Percentiles rank a stretch among this genome's conserved stretches.
These are phyloP conservation scores for Kodamaea jinghongensis DNA, from an alignment of 805 yeast species.

Conservation along the genomic window DNA sequence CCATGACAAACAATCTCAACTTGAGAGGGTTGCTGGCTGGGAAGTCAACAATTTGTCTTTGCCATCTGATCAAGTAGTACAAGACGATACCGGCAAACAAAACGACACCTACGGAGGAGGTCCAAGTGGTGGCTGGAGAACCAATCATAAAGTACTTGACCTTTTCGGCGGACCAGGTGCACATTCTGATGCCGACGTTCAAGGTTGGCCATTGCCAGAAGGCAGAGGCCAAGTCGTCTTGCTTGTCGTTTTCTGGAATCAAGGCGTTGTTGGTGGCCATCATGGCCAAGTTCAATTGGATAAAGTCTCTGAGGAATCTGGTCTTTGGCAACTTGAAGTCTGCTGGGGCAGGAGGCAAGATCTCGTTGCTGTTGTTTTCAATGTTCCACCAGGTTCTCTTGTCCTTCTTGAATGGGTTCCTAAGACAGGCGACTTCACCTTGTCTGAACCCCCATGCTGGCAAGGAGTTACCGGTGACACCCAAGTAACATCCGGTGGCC, in stretches of 20 bases:
- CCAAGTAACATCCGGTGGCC: constrained; percentile 76
- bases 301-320: constrained; percentile 70
- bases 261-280: constrained; percentile 83
- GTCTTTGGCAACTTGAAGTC: constrained; percentile 71
- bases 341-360: constrained; percentile 57
- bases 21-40: constrained; percentile 38
- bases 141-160: constrained; percentile 67
- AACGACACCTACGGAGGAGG: constrained; percentile 61
- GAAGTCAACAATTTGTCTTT: constrained; percentile 66
- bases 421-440: constrained; percentile 87
- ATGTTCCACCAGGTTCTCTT: constrained; percentile 89
- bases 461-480: constrained; percentile 74
- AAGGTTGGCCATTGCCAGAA: constrained; percentile 93
- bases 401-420: constrained; percentile 64
- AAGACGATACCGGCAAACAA: constrained; percentile 48
- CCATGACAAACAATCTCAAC: constrained; percentile 55
- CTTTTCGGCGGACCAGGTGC: constrained; percentile 62
- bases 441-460: constrained; percentile 99
- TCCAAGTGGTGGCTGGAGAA: constrained; percentile 68
- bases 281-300: constrained; percentile 78
- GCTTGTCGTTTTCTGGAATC: constrained; percentile 73
- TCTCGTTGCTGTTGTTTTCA: constrained; percentile 62
- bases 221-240: constrained; percentile 64
- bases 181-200: constrained; percentile 70
- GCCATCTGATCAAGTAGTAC: constrained; percentile 53